A percentile compares a stretch with the other conserved stretches of the same genome.
Evolutionary conservation across 2,329 filamentous ascomycete genomes (phyloP).

Genomic region (Nothophoma quercina): DNA sequence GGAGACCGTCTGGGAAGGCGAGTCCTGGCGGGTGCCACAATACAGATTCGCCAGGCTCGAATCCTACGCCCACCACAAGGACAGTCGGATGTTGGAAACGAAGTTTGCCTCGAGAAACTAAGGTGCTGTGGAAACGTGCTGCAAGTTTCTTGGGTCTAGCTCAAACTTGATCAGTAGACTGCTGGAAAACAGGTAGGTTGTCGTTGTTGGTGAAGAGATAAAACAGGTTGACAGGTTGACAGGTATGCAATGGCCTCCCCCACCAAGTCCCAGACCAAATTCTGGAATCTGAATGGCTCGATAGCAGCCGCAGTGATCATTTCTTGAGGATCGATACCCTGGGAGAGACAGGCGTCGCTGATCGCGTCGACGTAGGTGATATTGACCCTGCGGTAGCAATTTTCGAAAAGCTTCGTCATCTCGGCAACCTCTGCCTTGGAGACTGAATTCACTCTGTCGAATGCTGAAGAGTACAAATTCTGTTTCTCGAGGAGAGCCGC

Average conservation of each 20-base stretch:
- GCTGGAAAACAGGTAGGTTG: no score
- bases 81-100: no score
- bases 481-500: conserved; percentile 57
- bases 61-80: no score
- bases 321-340: conserved; percentile 60
- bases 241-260: conserved; percentile 65
- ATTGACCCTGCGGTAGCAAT: conserved; percentile 64
- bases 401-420: conserved; percentile 67
- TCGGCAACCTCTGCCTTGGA: conserved; percentile 63
- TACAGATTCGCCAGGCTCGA: no score
- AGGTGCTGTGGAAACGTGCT: no score
- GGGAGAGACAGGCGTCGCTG: conserved; percentile 59
- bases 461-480: conserved; percentile 57
- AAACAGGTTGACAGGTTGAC: no score
- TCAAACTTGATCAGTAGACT: no score
- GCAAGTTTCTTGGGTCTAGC: no score
- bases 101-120: no score
- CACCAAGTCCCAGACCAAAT: conserved; percentile 59
- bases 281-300: conserved; percentile 54
- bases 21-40: no score
- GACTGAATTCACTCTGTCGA: conserved; percentile 59
- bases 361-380: conserved; percentile 66
- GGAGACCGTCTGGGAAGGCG: no score
- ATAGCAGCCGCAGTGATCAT: conserved; percentile 59
- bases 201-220: no score